These are phyloP conservation scores for Euphrasia arctica DNA, from an alignment of 305 asterid genomes.

Conservation along the genomic window DNA sequence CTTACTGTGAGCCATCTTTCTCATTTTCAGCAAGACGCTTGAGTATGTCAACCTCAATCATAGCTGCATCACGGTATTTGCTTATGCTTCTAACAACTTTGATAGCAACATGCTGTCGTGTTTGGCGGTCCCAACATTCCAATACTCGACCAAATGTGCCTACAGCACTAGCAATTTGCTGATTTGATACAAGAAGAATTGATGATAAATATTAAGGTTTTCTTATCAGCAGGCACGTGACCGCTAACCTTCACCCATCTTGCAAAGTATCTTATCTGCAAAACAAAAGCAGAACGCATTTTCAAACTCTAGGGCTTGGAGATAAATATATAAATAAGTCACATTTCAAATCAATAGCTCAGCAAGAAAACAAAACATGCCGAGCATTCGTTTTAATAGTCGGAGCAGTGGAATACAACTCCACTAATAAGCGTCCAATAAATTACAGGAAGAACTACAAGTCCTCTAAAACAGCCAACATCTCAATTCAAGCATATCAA, in stretches of 20 bases:
- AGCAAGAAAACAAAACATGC: constrained; percentile 2
- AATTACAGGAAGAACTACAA: no score
- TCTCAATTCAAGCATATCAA: no score
- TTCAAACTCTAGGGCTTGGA: constrained; percentile 15
- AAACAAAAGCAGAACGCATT: constrained; percentile 22
- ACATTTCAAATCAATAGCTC: constrained; percentile 10
- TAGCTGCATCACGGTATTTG: constrained; percentile 61
- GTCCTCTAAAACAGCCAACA: no score
- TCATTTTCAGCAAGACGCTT: constrained; percentile 42
- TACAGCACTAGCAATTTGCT: constrained; percentile 72
- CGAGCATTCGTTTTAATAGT: background rate
- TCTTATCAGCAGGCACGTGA: constrained; percentile 53
- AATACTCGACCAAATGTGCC: constrained; percentile 72
- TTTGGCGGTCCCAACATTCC: constrained; percentile 72
- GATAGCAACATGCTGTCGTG: constrained; percentile 50
- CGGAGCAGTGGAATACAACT: no score
- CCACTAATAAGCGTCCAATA: constrained; percentile 6
- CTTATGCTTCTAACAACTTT: constrained; percentile 54
- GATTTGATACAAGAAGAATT: constrained; percentile 56
- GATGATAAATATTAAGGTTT: constrained; percentile 47
- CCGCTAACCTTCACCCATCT: constrained; percentile 76
- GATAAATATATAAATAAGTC: background rate
- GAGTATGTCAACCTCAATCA: constrained; percentile 52
- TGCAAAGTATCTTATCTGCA: constrained; percentile 61
- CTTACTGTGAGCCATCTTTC: constrained; percentile 43